Conservation (phyloP, 257 asterid species). For the Forsythia suspensa region DNA sequence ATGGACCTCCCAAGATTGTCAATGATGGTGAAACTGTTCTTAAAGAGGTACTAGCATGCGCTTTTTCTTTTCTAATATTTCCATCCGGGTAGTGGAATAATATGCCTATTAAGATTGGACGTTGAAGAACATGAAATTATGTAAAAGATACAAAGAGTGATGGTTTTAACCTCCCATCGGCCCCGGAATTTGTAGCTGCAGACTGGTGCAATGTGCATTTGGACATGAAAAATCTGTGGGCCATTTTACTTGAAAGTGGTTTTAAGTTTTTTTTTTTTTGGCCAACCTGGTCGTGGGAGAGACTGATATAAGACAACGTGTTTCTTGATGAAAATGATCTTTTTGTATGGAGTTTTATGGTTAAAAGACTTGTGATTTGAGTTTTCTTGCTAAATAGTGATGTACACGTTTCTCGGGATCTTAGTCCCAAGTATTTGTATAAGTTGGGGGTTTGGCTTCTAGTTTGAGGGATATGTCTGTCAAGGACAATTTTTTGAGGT, state of each 20-base stretch:
- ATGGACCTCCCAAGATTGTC: conserved; percentile 94
- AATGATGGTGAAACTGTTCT: conserved; percentile 93
- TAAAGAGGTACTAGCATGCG: conserved; percentile 56
- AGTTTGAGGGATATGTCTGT: too few species aligned
- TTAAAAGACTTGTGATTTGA: not conserved
- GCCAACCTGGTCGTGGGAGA: not conserved
- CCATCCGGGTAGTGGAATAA: not conserved
- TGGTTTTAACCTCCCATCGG: not conserved
- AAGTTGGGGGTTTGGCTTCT: not conserved
- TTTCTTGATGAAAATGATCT: not conserved
- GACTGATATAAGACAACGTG: not conserved
- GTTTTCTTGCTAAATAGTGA: not conserved
- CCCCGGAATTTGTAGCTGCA: not conserved
- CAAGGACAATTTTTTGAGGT: not conserved
- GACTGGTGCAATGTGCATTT: not conserved
- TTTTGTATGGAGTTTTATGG: not conserved
- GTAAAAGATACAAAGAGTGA: not conserved
- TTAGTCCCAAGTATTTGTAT: not conserved
- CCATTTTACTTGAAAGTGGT: not conserved
- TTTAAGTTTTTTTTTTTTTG: not conserved
- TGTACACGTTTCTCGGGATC: not conserved
- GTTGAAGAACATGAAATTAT: not conserved
- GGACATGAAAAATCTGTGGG: not conserved
- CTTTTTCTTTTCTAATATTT: not conserved
- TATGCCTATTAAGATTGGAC: not conserved